Percentiles rank a stretch among this genome's conserved stretches.
Conservation (phyloP, 352 stramenopile genomes). For the Saprolegnia diclina region DNA sequence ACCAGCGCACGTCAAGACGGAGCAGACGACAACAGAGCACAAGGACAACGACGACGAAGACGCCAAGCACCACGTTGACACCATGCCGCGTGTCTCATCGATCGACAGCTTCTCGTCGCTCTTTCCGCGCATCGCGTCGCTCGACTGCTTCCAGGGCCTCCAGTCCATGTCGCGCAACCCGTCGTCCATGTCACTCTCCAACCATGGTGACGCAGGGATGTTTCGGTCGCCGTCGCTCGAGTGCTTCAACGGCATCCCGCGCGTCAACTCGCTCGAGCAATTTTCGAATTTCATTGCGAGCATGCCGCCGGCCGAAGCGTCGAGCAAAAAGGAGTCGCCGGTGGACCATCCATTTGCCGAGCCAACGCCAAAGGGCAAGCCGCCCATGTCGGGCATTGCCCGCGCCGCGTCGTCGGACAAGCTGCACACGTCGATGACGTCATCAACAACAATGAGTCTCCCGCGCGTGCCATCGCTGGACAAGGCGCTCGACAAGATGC, state of each 20-base stretch:
- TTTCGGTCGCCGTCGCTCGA: conserved; percentile 36
- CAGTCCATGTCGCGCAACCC: conserved; percentile 28
- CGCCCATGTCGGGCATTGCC: conserved; percentile 7
- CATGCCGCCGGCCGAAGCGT: conserved; percentile 14
- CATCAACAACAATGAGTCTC: conserved; percentile 33
- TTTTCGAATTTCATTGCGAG: conserved; percentile 27
- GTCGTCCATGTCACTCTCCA: conserved; percentile 16
- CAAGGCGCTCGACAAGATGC: conserved; percentile 62
- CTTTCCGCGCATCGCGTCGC: conserved; percentile 73
- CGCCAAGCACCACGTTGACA: conserved; percentile 27
- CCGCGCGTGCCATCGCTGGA: conserved; percentile 61
- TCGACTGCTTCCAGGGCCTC: conserved; percentile 66
- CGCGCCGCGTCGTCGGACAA: conserved; percentile 14
- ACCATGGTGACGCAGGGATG: conserved; percentile 33
- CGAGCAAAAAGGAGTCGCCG: neutral
- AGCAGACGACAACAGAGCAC: neutral
- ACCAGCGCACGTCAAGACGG: neutral
- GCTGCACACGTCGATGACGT: neutral
- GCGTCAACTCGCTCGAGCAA: conserved; percentile 62
- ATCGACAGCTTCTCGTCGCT: conserved; percentile 82
- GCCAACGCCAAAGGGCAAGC: neutral
- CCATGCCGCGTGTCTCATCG: conserved; percentile 66
- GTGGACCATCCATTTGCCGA: conserved; percentile 6
- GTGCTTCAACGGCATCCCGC: conserved; percentile 76
- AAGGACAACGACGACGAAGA: neutral